Evolutionary conservation across 345 rosid species (phyloP), one percentile per base, ranked within the genome.

Genomic region (Aethionema arabicum): DNA sequence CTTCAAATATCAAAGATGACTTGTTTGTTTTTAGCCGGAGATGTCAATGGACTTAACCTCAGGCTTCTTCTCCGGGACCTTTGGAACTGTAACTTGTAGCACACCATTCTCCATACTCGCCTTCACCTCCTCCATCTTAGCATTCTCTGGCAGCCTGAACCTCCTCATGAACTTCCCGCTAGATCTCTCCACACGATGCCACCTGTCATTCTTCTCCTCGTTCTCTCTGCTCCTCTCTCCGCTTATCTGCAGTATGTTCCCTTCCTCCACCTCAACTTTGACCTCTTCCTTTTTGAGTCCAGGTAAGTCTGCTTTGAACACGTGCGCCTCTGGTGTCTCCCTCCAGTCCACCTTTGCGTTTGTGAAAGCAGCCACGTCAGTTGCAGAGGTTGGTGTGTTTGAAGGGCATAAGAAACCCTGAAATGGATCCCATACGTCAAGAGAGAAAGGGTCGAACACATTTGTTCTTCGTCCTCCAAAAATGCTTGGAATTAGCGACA

Each of bases 251-350:
- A 73, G 70, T 11, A 73, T 49, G n/a, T 62, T 66, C 0, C 70
- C 73, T 3, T 77, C 78, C 21, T 73, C 75, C 6, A 77, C 75
- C 61, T 73, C 77, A 11, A 77, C 80, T n/a, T 76, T 76, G 37
- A 76, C 76, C 3, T 76, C 76, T 50, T 76, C 76, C 32, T 72
- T 76, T 65, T 47, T 76, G 6, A 76, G 52, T 61, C 76, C 79
- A 0, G 79, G 76, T 41, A 76, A 41, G 35, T 76, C 75, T 2
- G 69, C 80, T 43, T 73, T 69, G 47, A 77, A 69, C 12, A 77
- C 58, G 32, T 73, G 78, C 12, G 75, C 75, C 27, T 73, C 75
- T 8, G 75, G 64, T 14, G 78, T 73, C 58, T 77, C 80, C 21
- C 16, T 73, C 80, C 76, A 77, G 9, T 77, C 80, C 5, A 77